Base-by-base conservation (phyloP, 1,284 basidiomycete species). In the Waitea zeae region DNA sequence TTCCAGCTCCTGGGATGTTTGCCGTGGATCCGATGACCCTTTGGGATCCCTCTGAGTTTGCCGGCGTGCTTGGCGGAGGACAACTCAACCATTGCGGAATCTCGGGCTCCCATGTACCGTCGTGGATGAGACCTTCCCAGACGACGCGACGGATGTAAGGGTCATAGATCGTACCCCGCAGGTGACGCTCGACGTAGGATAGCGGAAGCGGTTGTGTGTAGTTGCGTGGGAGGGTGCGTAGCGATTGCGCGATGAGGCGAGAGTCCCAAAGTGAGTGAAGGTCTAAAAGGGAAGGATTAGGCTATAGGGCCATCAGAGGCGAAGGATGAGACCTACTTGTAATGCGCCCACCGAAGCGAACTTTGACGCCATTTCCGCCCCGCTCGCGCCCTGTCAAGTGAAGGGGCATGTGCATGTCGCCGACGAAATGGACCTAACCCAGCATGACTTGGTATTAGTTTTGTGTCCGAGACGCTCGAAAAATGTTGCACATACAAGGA, bases 401-500 rank as follows among this genome's bases (percentile, higher is more conserved):
- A 18, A 88, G 58, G 3, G 84, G 83, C 62, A 78, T 74, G 46
- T 88, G 84, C 57, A 87, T 57, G 47, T 89, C 86, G 2, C 86
- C 84, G 12, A 88, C 39, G 40, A 86, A 83, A 49, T 89, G 86
- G 17, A n/a, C n/a, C n/a, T n/a, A n/a, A n/a, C n/a, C n/a, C n/a
- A n/a, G n/a, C n/a, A n/a, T n/a, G n/a, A n/a, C n/a, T n/a, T n/a
- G n/a, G n/a, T n/a, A n/a, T n/a, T n/a, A n/a, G n/a, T n/a, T n/a
- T n/a, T n/a, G n/a, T n/a, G n/a, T n/a, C n/a, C n/a, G n/a, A n/a
- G n/a, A n/a, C n/a, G n/a, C n/a, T n/a, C n/a, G n/a, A n/a, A n/a
- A 83, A 27, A 27, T 27, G 24, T 11, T n/a, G n/a, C n/a, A n/a
- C n/a, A n/a, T n/a, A 33, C 66, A 34, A 89, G 58, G 56, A 88